Base-by-base conservation (phyloP, 352 stramenopile species). In the Phytophthora vignae region DNA sequence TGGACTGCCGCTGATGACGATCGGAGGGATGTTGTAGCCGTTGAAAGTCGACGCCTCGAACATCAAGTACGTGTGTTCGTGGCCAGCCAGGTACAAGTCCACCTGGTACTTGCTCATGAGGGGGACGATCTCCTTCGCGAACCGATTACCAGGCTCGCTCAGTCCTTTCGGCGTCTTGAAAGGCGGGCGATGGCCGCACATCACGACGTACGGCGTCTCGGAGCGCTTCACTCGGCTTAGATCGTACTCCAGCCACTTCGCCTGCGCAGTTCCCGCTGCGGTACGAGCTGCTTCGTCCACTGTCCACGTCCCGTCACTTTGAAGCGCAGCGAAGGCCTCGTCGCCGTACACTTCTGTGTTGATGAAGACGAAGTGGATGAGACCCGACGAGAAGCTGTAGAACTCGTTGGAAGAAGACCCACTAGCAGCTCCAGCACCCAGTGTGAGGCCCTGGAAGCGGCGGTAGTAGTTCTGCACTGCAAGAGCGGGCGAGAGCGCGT, bases 301-400 rank as follows among this genome's bases (percentile, higher is more conserved):
- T 27, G 76, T 81, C 85, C 85, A 94, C 27, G 73, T 85, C 21
- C 85, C 81, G 57, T 92, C 83, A 8, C 50, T 57, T 33, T 88
- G 78, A 19, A 79, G 71, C 2, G 75, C 61, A 25, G 81, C 71
- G 52, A 78, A 94, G 2, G 84, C 73, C 38, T 93, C 85, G 52
- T 92, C 78, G 4, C 87, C 85, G 62, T 94, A 94, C 4, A 93
- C 65, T 64, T 95, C 87, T 1, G 87, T 92, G 73, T 93, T 90
- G 71, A 95, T 82, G 55, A 95, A 83, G 10, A 84, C 85, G 58
- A 95, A 95, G 54, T 95, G 87, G 12, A 93, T 69, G 14, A 81
- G 67, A 0, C 85, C 84, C 1, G 83, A 79, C n/a, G 76, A 77
- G 25, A 92, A 95, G 67, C 84, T 92, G 73, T 87, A 95, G 50